Evolutionary conservation across 306 rosid genomes (phyloP).

Genomic region (Sesbania bispinosa): DNA sequence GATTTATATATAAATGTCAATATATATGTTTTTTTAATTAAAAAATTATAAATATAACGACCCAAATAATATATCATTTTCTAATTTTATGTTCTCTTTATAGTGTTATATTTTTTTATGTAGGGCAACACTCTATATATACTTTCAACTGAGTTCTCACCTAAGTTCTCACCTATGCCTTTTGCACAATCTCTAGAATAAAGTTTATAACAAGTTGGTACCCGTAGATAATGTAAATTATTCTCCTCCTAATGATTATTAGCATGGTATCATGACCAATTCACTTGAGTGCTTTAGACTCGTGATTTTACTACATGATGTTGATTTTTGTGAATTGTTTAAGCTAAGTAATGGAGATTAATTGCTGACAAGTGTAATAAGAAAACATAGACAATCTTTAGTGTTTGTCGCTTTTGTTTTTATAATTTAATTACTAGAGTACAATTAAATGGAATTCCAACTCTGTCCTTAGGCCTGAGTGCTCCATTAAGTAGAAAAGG

Average conservation of each 20-base stretch:
- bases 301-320: conserved; percentile 30
- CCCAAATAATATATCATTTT: neutral
- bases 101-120: neutral
- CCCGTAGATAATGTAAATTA: conserved; percentile 41
- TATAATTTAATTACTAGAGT: conserved; percentile 11
- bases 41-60: too few relatives aligned
- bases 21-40: neutral
- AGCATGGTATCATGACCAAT: conserved; percentile 27
- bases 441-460: conserved; percentile 10
- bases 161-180: neutral
- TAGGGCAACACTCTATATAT: neutral
- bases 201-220: conserved; percentile 40
- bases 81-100: neutral
- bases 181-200: conserved; percentile 22
- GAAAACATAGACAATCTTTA: conserved; percentile 26
- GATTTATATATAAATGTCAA: neutral
- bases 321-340: conserved; percentile 16
- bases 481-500: conserved; percentile 49
- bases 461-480: conserved; percentile 25
- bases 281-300: conserved; percentile 40
- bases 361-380: conserved; percentile 37
- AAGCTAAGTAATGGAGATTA: conserved; percentile 37
- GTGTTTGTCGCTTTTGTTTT: conserved; percentile 25
- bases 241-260: conserved; percentile 33
- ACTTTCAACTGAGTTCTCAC: conserved; percentile 20